phyloP scores from a whole-genome alignment of 2,329 filamentous ascomycete species.

The Ceratocystis harringtonii region DNA sequence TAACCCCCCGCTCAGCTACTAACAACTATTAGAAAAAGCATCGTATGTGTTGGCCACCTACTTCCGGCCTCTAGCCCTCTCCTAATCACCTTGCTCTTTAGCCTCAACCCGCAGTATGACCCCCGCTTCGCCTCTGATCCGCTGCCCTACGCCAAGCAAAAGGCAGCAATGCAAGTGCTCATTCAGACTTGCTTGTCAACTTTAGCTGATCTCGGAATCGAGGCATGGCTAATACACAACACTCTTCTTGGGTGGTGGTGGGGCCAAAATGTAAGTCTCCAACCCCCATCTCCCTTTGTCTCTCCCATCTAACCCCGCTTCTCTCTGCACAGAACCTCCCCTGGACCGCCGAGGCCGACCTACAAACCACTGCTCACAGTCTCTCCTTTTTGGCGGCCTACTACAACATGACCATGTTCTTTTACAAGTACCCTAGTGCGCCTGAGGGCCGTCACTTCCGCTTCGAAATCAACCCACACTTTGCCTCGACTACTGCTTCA shows the following conservation, averaged over 20 bases:
- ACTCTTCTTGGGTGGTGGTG: slow-evolving; percentile 81
- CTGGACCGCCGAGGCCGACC: slow-evolving; percentile 66
- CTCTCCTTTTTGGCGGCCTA: slow-evolving; percentile 50
- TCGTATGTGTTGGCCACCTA: slow-evolving; percentile 7
- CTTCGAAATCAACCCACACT: slow-evolving; percentile 35
- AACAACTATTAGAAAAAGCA: slow-evolving; percentile 1
- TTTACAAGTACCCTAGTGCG: slow-evolving; percentile 28
- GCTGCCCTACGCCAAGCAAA: slow-evolving; percentile 41
- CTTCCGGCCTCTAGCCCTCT: neutral
- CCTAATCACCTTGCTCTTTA: slow-evolving; percentile 14
- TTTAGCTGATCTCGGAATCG: slow-evolving; percentile 48
- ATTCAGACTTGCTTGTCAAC: slow-evolving; percentile 58
- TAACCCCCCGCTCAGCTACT: neutral
- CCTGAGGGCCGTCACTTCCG: slow-evolving; percentile 31
- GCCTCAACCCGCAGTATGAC: slow-evolving; percentile 27
- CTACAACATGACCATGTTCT: slow-evolving; percentile 44
- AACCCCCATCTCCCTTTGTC: neutral
- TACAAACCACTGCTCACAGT: slow-evolving; percentile 53
- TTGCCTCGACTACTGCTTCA: slow-evolving; percentile 25
- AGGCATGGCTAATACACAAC: slow-evolving; percentile 77
- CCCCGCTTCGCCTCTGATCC: slow-evolving; percentile 27
- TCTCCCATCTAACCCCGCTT: slow-evolving; percentile 11
- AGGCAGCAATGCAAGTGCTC: slow-evolving; percentile 47
- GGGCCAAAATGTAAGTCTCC: slow-evolving; percentile 38
- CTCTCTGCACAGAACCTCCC: slow-evolving; percentile 42